A percentile compares a stretch with the other conserved stretches of the same genome.
Evolutionary conservation across 1,284 basidiomycete species (phyloP).

Genomic region (Malassezia brasiliensis): DNA sequence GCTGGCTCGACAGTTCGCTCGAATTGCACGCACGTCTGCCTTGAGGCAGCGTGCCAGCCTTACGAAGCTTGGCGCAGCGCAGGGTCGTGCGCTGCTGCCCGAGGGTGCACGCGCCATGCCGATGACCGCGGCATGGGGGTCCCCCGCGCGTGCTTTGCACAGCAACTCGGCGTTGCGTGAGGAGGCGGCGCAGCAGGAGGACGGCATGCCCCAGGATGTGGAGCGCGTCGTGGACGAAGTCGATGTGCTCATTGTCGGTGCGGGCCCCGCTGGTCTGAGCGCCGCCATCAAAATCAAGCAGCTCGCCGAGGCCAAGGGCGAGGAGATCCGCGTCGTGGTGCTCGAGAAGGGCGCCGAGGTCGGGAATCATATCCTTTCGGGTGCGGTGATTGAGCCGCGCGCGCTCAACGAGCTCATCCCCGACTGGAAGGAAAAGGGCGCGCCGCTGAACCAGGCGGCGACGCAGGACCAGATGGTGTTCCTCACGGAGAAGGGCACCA

Average conservation of each 20-base stretch:
- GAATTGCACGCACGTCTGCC: background rate
- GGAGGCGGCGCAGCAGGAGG: constrained; percentile 3
- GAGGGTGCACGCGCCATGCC: too few relatives aligned
- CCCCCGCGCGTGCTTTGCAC: constrained; percentile 3
- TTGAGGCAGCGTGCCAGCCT: background rate
- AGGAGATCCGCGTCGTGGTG: constrained; percentile 79
- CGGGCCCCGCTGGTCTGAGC: constrained; percentile 83
- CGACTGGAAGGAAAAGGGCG: constrained; percentile 62
- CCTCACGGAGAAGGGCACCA: constrained; percentile 62
- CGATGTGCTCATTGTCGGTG: constrained; percentile 94
- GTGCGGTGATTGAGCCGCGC: constrained; percentile 85
- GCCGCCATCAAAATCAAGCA: constrained; percentile 96
- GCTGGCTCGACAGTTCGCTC: constrained; percentile 9
- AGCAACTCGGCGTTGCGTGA: background rate
- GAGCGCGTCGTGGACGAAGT: constrained; percentile 55
- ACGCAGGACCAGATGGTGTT: constrained; percentile 76
- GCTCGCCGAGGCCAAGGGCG: constrained; percentile 66
- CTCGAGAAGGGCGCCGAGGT: constrained; percentile 91
- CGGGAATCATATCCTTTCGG: constrained; percentile 88
- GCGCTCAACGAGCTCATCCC: constrained; percentile 87
- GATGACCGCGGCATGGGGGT: too few relatives aligned
- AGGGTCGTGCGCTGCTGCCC: background rate
- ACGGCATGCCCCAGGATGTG: constrained; percentile 30
- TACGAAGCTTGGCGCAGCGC: background rate
- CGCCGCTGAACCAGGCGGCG: constrained; percentile 67